These are phyloP conservation scores for Farysia itapuensis DNA, from an alignment of 1,284 basidiomycete species.

Conservation along the genomic window DNA sequence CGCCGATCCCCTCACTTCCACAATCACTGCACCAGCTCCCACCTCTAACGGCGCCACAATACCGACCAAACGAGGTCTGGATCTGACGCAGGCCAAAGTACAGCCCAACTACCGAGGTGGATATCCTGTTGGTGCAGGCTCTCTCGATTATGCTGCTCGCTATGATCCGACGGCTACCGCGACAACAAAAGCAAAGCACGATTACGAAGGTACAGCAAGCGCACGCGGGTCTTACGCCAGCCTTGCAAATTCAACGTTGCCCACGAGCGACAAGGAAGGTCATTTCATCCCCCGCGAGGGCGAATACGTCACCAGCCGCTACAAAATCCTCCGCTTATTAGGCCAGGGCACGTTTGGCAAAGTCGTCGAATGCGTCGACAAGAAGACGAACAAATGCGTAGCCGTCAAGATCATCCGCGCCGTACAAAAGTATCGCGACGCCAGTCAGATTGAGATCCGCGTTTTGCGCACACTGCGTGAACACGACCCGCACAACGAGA, in stretches of 20 bases:
- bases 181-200: slow-evolving; percentile 11
- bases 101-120: slow-evolving; percentile 37
- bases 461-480: slow-evolving; percentile 89
- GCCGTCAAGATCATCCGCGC: slow-evolving; percentile 92
- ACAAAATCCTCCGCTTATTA: slow-evolving; percentile 77
- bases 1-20: slow-evolving; percentile 12
- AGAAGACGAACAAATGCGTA: slow-evolving; percentile 69
- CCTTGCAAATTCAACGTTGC: slow-evolving; percentile 22
- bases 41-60: neutral
- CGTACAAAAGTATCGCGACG: slow-evolving; percentile 74
- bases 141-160: slow-evolving; percentile 30
- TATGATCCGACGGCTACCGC: slow-evolving; percentile 22
- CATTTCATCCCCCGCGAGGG: slow-evolving; percentile 61
- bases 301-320: slow-evolving; percentile 54
- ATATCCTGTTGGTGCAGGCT: slow-evolving; percentile 28
- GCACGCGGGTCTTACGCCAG: slow-evolving; percentile 30
- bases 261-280: slow-evolving; percentile 61
- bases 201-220: slow-evolving; percentile 34
- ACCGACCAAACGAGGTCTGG: slow-evolving; percentile 17
- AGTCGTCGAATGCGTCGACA: slow-evolving; percentile 90
- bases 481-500: slow-evolving; percentile 81
- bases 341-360: slow-evolving; percentile 99
- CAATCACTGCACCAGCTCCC: neutral
- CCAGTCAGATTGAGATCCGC: slow-evolving; percentile 95
- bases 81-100: slow-evolving; percentile 15